Evolutionary conservation across 2,329 filamentous ascomycete species (phyloP).

Genomic region (Paecilomyces formosus): DNA sequence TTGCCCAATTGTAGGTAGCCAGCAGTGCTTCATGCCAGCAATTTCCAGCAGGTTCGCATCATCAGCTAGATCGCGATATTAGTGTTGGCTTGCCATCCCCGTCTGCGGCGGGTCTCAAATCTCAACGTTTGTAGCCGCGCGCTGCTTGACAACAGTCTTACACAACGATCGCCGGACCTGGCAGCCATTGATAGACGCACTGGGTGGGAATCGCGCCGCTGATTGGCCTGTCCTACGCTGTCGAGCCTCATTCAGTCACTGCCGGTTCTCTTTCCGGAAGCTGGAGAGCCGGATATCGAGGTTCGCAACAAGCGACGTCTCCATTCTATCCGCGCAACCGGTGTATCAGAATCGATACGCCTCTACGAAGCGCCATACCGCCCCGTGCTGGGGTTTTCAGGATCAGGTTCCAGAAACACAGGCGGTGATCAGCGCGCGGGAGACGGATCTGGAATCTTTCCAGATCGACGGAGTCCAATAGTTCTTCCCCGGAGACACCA

Average conservation of each 20-base stretch:
- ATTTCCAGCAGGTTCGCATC: not conserved
- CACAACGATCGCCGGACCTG: conserved; percentile 4
- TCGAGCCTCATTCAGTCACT: conserved; percentile 1
- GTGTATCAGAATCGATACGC: conserved; percentile 11
- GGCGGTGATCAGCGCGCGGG: not conserved
- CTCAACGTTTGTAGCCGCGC: not conserved
- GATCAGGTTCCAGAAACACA: not conserved
- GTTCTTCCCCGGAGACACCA: not conserved
- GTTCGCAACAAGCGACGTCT: conserved; percentile 1
- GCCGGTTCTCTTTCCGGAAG: conserved; percentile 2
- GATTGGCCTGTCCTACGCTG: conserved; percentile 10
- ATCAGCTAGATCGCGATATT: not conserved
- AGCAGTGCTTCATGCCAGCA: not conserved
- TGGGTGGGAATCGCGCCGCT: conserved; percentile 8
- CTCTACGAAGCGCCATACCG: conserved; percentile 12
- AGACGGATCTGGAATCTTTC: not conserved
- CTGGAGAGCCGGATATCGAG: not conserved
- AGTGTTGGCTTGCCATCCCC: not conserved
- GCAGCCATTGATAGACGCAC: conserved; percentile 11
- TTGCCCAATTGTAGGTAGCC: not conserved
- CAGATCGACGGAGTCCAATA: not conserved
- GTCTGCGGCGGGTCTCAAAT: not conserved
- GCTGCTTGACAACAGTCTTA: not conserved
- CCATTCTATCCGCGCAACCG: conserved; percentile 3
- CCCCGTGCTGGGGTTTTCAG: conserved; percentile 12